Percentiles rank a stretch among this genome's conserved stretches.
Evolutionary conservation across 208 protist species (phyloP).

Genomic region (Herpetomonas samuelpessoai): DNA sequence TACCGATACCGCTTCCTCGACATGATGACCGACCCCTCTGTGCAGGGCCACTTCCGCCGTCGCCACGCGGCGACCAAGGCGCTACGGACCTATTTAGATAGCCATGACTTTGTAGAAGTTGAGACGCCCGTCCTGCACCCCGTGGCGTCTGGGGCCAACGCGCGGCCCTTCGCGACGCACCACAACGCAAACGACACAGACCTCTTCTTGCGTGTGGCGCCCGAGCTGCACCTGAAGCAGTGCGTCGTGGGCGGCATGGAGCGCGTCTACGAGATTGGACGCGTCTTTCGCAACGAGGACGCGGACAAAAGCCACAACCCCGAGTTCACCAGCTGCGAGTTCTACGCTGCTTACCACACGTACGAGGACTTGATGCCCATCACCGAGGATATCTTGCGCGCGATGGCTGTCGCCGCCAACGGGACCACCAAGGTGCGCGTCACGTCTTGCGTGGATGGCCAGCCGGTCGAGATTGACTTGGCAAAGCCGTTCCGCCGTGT

Average conservation of each 20-base stretch:
- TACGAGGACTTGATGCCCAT: slow-evolving; percentile 93
- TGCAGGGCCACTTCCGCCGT: slow-evolving; percentile 44
- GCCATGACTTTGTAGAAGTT: slow-evolving; percentile 87
- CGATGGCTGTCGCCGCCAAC: slow-evolving; percentile 51
- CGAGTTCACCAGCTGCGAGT: slow-evolving; percentile 95
- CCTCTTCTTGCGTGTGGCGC: slow-evolving; percentile 88
- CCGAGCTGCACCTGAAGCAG: slow-evolving; percentile 94
- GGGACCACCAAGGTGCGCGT: slow-evolving; percentile 45
- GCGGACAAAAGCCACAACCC: slow-evolving; percentile 95
- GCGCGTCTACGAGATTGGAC: slow-evolving; percentile 94
- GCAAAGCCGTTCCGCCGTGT: slow-evolving; percentile 82
- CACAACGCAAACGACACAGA: slow-evolving; percentile 86
- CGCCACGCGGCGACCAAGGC: slow-evolving; percentile 60
- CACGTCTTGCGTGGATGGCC: slow-evolving; percentile 16
- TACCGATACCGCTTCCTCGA: slow-evolving; percentile 90
- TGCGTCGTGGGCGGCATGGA: slow-evolving; percentile 94
- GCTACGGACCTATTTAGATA: slow-evolving; percentile 74
- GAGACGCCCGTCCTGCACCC: slow-evolving; percentile 93
- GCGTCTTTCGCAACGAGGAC: slow-evolving; percentile 94
- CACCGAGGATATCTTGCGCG: slow-evolving; percentile 91
- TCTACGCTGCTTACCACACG: slow-evolving; percentile 93
- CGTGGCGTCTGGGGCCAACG: slow-evolving; percentile 89
- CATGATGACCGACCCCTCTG: slow-evolving; percentile 75
- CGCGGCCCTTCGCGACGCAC: slow-evolving; percentile 90
- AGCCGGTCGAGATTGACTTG: slow-evolving; percentile 77